Evolutionary conservation across 108 stramenopile genomes (phyloP), one percentile per base, ranked within the genome.

Genomic region (Nitzschia inconspicua): DNA sequence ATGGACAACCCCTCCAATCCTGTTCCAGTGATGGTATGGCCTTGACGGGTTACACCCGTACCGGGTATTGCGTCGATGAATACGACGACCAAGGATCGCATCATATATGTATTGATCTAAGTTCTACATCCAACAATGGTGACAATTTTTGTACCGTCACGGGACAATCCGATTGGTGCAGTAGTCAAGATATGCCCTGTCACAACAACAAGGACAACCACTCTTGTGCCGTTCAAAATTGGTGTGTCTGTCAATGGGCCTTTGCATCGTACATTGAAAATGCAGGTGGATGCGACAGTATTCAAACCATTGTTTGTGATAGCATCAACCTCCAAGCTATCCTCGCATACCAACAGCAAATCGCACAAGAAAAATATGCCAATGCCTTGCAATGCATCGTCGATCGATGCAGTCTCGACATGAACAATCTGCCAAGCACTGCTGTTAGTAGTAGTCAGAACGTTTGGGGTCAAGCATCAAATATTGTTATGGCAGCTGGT

Each of bases 231-330:
- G 51, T 83, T 6, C 7, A 72, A 37, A 36, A 84, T 47, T 84
- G 79, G 79, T 80, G 79, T 47, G 83, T 80, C 43, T 84, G 83
- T 37, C 77, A 84, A 40, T 84, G 83, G 83, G 86, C 86, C 0
- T 87, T 84, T 66, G 78, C 78, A 5, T 54, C 58, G 20, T 84
- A 84, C 49, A 54, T 87, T 14, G 29, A 78, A 40, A 66, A 66
- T 18, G 78, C 83, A 3, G 83, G 83, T 6, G 86, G 83, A 2
- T 88, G 86, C 51, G 73, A 80, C 26, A 53, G 67, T 11, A 83
- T 88, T 47, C 83, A 84, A 42, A 62, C 69, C 2, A 65, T 88
- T 35, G 42, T 60, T 7, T 88, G 86, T 51, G 72, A 82, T 13
- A 60, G 76, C 3, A 66, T 74, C 25, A 88, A 88, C 56, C 47